Percentiles rank a stretch among this genome's conserved stretches.
These are phyloP conservation scores for Yarrowia porcina DNA, from an alignment of 805 yeast genomes.

Conservation along the genomic window DNA sequence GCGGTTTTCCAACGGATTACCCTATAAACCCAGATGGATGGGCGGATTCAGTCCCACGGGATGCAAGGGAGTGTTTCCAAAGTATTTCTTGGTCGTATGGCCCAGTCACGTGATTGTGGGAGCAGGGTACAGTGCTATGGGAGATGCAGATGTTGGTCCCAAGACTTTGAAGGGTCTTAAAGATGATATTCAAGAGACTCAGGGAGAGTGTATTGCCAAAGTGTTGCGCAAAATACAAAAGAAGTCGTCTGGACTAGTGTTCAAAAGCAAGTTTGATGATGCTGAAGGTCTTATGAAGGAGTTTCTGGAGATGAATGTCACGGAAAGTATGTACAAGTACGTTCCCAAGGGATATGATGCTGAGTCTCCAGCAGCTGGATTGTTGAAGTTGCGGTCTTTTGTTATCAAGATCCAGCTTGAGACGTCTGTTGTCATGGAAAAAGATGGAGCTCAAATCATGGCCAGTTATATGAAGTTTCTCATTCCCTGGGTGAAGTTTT, in stretches of 20 bases:
- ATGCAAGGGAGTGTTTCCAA: slow-evolving; percentile 14
- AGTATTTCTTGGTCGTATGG: slow-evolving; percentile 9
- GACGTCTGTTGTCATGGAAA: background rate
- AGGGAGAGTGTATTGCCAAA: slow-evolving; percentile 3
- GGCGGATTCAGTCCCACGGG: slow-evolving; percentile 13
- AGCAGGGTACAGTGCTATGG: slow-evolving; percentile 8
- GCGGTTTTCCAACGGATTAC: slow-evolving; percentile 9
- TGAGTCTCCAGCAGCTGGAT: background rate
- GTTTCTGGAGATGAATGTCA: slow-evolving; percentile 14
- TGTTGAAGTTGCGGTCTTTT: slow-evolving; percentile 2
- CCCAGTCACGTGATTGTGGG: background rate
- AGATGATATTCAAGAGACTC: background rate
- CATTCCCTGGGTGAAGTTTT: slow-evolving; percentile 11
- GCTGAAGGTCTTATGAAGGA: slow-evolving; percentile 21
- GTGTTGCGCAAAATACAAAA: slow-evolving; percentile 15
- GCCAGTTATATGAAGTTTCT: slow-evolving; percentile 10
- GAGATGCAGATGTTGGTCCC: slow-evolving; percentile 21
- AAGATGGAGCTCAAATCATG: slow-evolving; percentile 15
- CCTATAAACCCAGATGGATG: slow-evolving; percentile 13
- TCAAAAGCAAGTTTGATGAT: slow-evolving; percentile 8
- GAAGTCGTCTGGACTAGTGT: background rate
- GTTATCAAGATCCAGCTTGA: slow-evolving; percentile 13
- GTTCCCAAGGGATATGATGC: slow-evolving; percentile 13
- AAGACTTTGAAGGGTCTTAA: slow-evolving; percentile 6
- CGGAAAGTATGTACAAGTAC: background rate